Evolutionary conservation across 140 eudicot species (phyloP), one percentile per base, ranked within the genome.

Genomic region (Erigeron philadelphicus): DNA sequence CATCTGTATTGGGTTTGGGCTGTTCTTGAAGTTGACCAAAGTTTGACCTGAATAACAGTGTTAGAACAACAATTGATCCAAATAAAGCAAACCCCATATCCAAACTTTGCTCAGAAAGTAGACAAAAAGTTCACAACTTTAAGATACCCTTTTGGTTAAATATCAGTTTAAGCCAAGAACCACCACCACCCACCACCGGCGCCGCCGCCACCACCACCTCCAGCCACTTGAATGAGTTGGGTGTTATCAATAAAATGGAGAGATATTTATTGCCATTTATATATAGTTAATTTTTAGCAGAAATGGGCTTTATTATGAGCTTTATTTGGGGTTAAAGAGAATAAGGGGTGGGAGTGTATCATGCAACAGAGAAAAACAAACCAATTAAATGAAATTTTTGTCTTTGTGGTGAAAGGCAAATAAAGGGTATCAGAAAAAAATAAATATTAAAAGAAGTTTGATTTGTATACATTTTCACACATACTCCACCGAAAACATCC

Each of bases 1-100:
- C 95, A 84, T 90, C 97, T 76, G 97, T 90, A 71, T 90, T 90
- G 74, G 95, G 97, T 17, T 38, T 19, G 59, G 45, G 65, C 16
- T 76, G 66, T 61, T 61, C 40, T 71, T 71, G 77, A 61, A 76
- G 78, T 74, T 89, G 90, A 67, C 90, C 73, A 76, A 74, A 13
- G 58, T 71, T 78, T 69, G 81, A 75, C 83, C 78, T 75, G 78
- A 81, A 73, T 64, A 84, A 85, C 61, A 86, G 67, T 1, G 85
- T 73, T 38, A 82, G 71, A 78, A 80, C 78, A 65, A 84, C 55
- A 62, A 89, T 52, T 48, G 82, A 86, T 59, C 82, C 71, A 19
- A 86, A 71, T 7, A 78, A 47, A 55, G 74, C 69, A 80, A 75
- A 64, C n/a, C 87, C 89, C 96, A 89, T 89, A 64, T 52, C 41